A percentile compares a stretch with the other conserved stretches of the same genome.
Evolutionary conservation across 306 rosid genomes (phyloP).

Genomic region (Malus domestica): DNA sequence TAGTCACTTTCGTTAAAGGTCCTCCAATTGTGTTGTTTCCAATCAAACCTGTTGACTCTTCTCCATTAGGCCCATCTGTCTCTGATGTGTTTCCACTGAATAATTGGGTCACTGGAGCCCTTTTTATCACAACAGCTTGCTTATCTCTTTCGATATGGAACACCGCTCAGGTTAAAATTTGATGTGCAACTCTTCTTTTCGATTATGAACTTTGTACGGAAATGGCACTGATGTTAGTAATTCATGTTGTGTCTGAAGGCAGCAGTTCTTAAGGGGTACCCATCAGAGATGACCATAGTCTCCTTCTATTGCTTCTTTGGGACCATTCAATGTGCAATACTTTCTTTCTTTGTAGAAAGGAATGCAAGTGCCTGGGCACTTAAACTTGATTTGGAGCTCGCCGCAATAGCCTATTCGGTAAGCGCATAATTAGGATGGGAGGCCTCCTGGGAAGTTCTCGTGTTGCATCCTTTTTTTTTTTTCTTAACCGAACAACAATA

Average conservation of each 20-base stretch:
- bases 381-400: slow-evolving; percentile 38
- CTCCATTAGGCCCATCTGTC: not conserved
- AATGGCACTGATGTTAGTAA: slow-evolving; percentile 16
- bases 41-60: not conserved
- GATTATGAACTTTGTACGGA: not conserved
- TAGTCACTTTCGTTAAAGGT: slow-evolving; percentile 46
- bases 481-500: too few relatives aligned
- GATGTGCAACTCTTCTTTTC: not conserved
- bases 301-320: slow-evolving; percentile 61
- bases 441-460: too few relatives aligned
- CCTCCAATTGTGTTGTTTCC: slow-evolving; percentile 19
- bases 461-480: too few relatives aligned
- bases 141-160: slow-evolving; percentile 36
- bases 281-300: slow-evolving; percentile 50
- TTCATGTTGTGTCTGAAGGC: slow-evolving; percentile 32
- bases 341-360: slow-evolving; percentile 37
- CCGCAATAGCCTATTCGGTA: slow-evolving; percentile 50
- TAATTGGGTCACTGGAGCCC: slow-evolving; percentile 54
- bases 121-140: slow-evolving; percentile 39
- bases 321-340: slow-evolving; percentile 44
- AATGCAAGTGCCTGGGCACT: slow-evolving; percentile 47
- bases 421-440: slow-evolving; percentile 6
- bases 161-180: slow-evolving; percentile 38
- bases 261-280: slow-evolving; percentile 48
- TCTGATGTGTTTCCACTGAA: slow-evolving; percentile 5